Percentiles rank a stretch among this genome's conserved stretches.
phyloP scores from a whole-genome alignment of 2,329 filamentous ascomycete species.

The Pyrenochaeta sp. region DNA sequence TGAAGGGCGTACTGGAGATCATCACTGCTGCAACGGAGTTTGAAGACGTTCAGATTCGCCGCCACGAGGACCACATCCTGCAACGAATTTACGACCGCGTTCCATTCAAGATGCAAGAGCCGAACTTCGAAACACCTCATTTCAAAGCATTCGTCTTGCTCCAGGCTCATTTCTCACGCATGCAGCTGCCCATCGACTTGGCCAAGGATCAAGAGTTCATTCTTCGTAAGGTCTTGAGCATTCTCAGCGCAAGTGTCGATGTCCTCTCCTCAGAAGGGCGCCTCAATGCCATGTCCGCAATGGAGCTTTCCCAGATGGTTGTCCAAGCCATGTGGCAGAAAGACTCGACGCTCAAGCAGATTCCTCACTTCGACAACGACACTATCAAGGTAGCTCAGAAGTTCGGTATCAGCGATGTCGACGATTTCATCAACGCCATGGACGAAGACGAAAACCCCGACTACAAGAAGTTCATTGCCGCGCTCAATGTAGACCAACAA shows the following conservation, averaged over 20 bases:
- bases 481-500: constrained; percentile 77
- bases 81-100: constrained; percentile 92
- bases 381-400: constrained; percentile 83
- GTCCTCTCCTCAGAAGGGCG: constrained; percentile 95
- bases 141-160: constrained; percentile 98
- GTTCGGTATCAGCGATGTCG: constrained; percentile 87
- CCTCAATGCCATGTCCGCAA: constrained; percentile 95
- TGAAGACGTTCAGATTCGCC: constrained; percentile 89
- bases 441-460: constrained; percentile 90
- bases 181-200: constrained; percentile 94
- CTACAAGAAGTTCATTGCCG: constrained; percentile 78
- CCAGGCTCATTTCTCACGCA: constrained; percentile 95
- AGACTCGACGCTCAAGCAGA: constrained; percentile 95
- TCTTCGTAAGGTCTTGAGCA: constrained; percentile 80
- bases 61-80: constrained; percentile 87
- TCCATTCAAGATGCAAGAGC: constrained; percentile 92
- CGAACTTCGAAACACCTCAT: constrained; percentile 88
- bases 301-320: constrained; percentile 99
- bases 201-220: constrained; percentile 95
- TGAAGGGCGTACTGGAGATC: constrained; percentile 97
- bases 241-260: constrained; percentile 92
- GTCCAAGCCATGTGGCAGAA: constrained; percentile 99
- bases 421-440: constrained; percentile 99
- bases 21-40: constrained; percentile 97
- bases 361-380: constrained; percentile 88